Conservation (phyloP, 176 grass and related monocot species). For the Cenchrus purpureus region DNA sequence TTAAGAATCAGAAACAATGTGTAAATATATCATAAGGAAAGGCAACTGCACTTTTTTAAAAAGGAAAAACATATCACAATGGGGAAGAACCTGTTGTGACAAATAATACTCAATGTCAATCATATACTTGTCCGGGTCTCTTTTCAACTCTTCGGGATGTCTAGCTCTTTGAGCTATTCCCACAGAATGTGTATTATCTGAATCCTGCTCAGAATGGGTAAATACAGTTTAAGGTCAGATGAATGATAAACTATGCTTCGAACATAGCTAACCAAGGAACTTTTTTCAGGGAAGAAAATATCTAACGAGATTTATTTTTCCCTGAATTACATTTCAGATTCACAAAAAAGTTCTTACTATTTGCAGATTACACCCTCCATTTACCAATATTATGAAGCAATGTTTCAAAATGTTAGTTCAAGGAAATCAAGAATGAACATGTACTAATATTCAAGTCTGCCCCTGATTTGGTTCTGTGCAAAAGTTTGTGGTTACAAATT, state of each 20-base stretch:
- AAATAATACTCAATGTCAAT: slow-evolving; percentile 98
- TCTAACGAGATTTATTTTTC: background rate
- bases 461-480: background rate
- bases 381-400: slow-evolving; percentile 8
- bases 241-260: slow-evolving; percentile 33
- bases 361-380: background rate
- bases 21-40: slow-evolving; percentile 23
- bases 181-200: slow-evolving; percentile 55
- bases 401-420: background rate
- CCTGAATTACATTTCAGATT: slow-evolving; percentile 20
- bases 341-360: background rate
- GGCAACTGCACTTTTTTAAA: slow-evolving; percentile 21
- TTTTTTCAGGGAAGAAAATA: background rate
- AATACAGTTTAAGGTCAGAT: slow-evolving; percentile 35
- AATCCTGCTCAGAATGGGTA: slow-evolving; percentile 55
- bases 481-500: background rate
- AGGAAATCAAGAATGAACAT: slow-evolving; percentile 7
- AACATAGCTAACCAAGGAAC: slow-evolving; percentile 30
- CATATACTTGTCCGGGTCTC: slow-evolving; percentile 70
- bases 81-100: slow-evolving; percentile 80
- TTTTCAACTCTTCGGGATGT: slow-evolving; percentile 93
- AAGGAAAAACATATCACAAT: slow-evolving; percentile 14
- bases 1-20: slow-evolving; percentile 26
- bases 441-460: background rate
- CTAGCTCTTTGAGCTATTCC: slow-evolving; percentile 97